These are phyloP conservation scores for Neurospora cerealis DNA, from an alignment of 495 filamentous ascomycete species.

Conservation along the genomic window DNA sequence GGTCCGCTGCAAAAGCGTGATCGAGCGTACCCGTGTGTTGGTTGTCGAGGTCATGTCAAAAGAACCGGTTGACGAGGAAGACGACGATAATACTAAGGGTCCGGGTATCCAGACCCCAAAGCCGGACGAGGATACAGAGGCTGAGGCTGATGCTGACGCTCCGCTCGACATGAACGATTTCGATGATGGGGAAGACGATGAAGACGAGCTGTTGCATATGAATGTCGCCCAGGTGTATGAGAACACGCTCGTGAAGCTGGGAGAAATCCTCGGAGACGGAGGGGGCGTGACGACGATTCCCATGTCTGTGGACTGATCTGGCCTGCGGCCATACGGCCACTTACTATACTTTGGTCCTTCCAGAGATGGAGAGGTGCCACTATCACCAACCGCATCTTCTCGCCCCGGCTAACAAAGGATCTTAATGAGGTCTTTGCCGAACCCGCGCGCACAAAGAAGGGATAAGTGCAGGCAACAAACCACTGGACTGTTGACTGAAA, in stretches of 20 bases:
- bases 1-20: constrained; percentile 69
- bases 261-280: constrained; percentile 42
- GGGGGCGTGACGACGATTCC: constrained; percentile 3
- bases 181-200: constrained; percentile 31
- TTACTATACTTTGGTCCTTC: not conserved
- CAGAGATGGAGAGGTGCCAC: not conserved
- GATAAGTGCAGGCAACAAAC: not conserved
- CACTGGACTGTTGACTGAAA: not conserved
- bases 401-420: not conserved
- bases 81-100: constrained; percentile 25
- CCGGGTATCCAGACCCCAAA: constrained; percentile 20
- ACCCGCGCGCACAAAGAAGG: not conserved
- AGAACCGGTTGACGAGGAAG: constrained; percentile 22
- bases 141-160: constrained; percentile 10
- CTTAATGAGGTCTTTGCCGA: not conserved
- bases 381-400: not conserved
- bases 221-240: constrained; percentile 71
- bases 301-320: constrained; percentile 7
- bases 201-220: constrained; percentile 41
- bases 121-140: constrained; percentile 6
- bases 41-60: constrained; percentile 54
- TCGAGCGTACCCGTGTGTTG: constrained; percentile 56
- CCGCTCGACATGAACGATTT: not conserved
- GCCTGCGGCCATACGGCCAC: not conserved
- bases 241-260: constrained; percentile 61